Conservation (phyloP, 306 rosid genomes). For the Malus orientalis region DNA sequence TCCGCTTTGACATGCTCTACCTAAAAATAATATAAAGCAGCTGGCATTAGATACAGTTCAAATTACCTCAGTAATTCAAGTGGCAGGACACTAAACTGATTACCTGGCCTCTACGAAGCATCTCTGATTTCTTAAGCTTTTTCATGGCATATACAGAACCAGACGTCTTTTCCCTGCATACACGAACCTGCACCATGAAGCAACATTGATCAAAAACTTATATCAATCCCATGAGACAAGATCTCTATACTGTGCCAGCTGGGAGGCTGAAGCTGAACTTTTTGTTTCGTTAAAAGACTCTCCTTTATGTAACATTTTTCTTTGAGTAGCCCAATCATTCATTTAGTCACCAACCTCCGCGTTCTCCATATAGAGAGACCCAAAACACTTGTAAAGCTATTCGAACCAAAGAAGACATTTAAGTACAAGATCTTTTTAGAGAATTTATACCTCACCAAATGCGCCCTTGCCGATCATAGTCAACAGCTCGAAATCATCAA, state of each 20-base stretch:
- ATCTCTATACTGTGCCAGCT: background rate
- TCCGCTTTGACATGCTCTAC: slow-evolving; percentile 98
- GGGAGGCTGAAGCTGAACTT: background rate
- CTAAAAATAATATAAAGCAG: slow-evolving; percentile 28
- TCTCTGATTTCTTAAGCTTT: slow-evolving; percentile 95
- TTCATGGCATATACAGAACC: slow-evolving; percentile 96
- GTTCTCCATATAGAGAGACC: background rate
- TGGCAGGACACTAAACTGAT: slow-evolving; percentile 19
- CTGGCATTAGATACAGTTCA: slow-evolving; percentile 8
- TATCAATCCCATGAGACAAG: background rate
- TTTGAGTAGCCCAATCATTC: no score
- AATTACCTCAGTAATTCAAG: slow-evolving; percentile 8
- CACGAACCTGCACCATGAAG: slow-evolving; percentile 69
- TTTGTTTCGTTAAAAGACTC: no score
- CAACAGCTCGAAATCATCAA: slow-evolving; percentile 83
- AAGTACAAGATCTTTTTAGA: background rate
- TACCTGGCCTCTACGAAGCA: slow-evolving; percentile 99
- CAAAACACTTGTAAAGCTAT: background rate
- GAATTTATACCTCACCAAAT: slow-evolving; percentile 83
- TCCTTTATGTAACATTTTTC: no score
- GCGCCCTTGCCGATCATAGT: slow-evolving; percentile 99
- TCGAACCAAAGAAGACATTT: background rate
- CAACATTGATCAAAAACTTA: slow-evolving; percentile 11
- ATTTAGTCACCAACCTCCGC: no score
- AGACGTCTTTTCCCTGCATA: slow-evolving; percentile 82